Base-by-base conservation (phyloP, 176 grass and related monocot genomes). In the Otatea glauca region DNA sequence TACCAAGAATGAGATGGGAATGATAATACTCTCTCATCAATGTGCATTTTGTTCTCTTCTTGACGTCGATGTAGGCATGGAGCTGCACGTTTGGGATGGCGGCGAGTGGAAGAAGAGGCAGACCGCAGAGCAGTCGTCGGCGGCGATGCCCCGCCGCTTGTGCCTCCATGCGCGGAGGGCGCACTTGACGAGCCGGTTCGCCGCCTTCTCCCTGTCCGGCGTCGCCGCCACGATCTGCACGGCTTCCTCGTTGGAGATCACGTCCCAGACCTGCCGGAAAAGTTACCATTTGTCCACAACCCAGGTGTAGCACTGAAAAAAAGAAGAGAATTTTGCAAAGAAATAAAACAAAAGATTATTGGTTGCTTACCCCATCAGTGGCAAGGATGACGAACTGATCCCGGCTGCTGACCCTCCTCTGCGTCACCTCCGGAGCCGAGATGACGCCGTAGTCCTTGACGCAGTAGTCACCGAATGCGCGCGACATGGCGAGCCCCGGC, bases 41-140 rank as follows among this genome's bases (percentile, higher is more conserved):
- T 34, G 59, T 48, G 59, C 48, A 15, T 66, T 5, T 66, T 11
- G 32, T 45, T 69, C 17, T 18, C 55, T 54, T 49, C 65, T 24
- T 80, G 59, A 68, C 75, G 75, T 45, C 9, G 34, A 70, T 41
- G n/a, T 7, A 12, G 72, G 48, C 77, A 84, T 45, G 73, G 35
- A 65, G 37, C 59, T 5, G 11, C 4, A 27, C 13, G 54, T 25
- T 69, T 80, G 80, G 1, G 72, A 72, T 2, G 86, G 72, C 76
- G 34, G 65, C 43, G 93, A 88, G 82, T 92, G 65, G 55, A 99
- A 84, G 86, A 96, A 96, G 80, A 99, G 90, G 85, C 97, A 99
- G 43, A 99, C 55, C 15, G 97, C 97, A 21, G 93, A 99, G 86
- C 97, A 99, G 85, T 99, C 97, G 64, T 99, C 97, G 24, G 91